A percentile compares a stretch with the other conserved stretches of the same genome.
Conservation (phyloP, 345 rosid genomes). For the Populus ilicifolia region DNA sequence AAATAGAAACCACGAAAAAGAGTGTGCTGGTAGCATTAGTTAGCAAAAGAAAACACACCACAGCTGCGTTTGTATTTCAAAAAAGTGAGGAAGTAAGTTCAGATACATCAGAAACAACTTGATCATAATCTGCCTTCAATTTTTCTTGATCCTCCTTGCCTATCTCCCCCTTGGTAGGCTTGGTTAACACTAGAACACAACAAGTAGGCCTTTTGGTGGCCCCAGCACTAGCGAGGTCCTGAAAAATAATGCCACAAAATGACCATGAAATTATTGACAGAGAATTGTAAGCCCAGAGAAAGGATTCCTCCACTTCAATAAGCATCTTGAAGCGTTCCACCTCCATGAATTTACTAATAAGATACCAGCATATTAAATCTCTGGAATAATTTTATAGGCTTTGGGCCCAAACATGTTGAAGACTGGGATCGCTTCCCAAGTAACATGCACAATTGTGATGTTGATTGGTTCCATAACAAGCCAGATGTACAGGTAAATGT, state of each 20-base stretch:
- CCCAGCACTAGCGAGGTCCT: conserved; percentile 19
- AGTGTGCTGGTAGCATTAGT: background rate
- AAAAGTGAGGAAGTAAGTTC: conserved; percentile 10
- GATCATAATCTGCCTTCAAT: conserved; percentile 7
- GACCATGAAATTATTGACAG: background rate
- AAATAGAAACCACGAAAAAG: background rate
- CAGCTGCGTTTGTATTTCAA: background rate
- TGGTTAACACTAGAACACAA: conserved; percentile 16
- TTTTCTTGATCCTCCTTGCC: conserved; percentile 10
- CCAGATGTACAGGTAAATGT: background rate
- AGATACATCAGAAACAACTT: conserved; percentile 14
- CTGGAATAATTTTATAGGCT: background rate
- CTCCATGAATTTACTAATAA: background rate
- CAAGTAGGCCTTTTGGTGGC: conserved; percentile 18
- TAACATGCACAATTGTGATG: background rate
- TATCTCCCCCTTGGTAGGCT: conserved; percentile 8
- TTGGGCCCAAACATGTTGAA: background rate
- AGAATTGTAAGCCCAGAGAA: no score
- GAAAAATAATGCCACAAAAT: background rate
- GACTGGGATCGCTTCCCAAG: background rate
- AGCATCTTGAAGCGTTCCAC: background rate
- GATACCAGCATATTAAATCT: background rate
- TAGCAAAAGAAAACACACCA: background rate
- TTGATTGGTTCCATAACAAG: background rate
- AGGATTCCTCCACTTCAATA: background rate